Conservation (phyloP, 108 stramenopile genomes). For the Stephanodiscus minutulus region DNA sequence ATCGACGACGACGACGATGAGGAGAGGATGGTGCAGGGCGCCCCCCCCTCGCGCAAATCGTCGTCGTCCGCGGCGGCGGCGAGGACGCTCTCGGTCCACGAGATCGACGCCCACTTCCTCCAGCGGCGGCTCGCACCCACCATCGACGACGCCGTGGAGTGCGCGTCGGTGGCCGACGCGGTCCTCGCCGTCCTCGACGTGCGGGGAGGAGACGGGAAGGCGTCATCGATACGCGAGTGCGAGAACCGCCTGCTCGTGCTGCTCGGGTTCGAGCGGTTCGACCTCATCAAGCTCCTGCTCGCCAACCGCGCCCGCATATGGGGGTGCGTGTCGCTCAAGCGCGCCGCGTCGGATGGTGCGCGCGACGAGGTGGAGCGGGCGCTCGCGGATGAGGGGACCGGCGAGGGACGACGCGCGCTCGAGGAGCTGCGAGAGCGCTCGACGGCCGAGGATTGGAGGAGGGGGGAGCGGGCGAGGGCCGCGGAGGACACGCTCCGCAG, state of each 20-base stretch:
- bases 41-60: constrained; percentile 6
- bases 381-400: constrained; percentile 74
- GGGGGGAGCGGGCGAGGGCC: constrained; percentile 72
- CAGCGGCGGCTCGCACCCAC: constrained; percentile 88
- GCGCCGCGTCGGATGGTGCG: constrained; percentile 86
- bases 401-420: constrained; percentile 85
- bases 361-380: constrained; percentile 80
- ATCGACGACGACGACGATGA: constrained; percentile 56
- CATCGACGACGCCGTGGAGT: constrained; percentile 89
- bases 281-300: constrained; percentile 92
- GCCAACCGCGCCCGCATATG: constrained; percentile 88
- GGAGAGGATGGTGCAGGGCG: constrained; percentile 32
- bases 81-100: constrained; percentile 86
- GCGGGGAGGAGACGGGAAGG: constrained; percentile 32
- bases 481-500: constrained; percentile 61
- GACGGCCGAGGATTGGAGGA: constrained; percentile 80
- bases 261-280: constrained; percentile 95
- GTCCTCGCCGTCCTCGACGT: constrained; percentile 80
- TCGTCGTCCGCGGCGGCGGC: constrained; percentile 26
- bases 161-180: constrained; percentile 80
- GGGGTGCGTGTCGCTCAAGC: constrained; percentile 93
- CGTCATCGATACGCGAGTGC: constrained; percentile 69
- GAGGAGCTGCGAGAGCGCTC: constrained; percentile 81
- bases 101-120: constrained; percentile 96
- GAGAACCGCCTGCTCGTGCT: constrained; percentile 95